Percentiles rank a stretch among this genome's conserved stretches.
phyloP scores from a whole-genome alignment of 2,329 filamentous ascomycete genomes.

The Albophoma yamanashiensis region DNA sequence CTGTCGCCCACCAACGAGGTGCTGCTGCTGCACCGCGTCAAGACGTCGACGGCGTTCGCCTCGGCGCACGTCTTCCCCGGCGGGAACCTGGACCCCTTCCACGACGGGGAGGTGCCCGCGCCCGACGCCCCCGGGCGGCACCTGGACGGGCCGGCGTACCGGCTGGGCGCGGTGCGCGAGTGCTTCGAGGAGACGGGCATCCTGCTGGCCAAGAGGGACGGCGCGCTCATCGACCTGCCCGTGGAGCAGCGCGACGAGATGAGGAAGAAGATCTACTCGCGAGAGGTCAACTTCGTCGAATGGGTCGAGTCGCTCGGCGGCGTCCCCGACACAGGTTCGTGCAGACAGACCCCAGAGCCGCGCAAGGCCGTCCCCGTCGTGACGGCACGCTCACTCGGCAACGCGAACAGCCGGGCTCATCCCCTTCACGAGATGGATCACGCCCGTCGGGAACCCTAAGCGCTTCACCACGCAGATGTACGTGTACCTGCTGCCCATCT shows the following conservation, averaged over 20 bases:
- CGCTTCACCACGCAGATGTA: constrained; percentile 97
- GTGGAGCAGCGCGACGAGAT: constrained; percentile 52
- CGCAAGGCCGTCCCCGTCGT: too few relatives aligned
- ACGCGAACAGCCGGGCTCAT: constrained; percentile 45
- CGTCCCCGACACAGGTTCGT: constrained; percentile 52
- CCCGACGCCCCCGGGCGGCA: constrained; percentile 47
- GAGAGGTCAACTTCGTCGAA: constrained; percentile 52
- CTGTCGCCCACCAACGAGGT: constrained; percentile 82
- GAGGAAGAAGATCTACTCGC: constrained; percentile 57
- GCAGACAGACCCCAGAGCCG: too few relatives aligned
- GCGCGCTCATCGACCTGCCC: constrained; percentile 49
- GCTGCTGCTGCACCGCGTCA: constrained; percentile 75
- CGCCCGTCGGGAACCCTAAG: constrained; percentile 59
- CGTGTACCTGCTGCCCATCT: constrained; percentile 67
- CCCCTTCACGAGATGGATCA: constrained; percentile 89
- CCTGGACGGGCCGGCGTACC: constrained; percentile 60
- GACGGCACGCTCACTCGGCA: neutral
- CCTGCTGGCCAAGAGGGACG: constrained; percentile 52
- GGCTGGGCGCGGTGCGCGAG: constrained; percentile 78
- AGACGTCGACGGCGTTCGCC: constrained; percentile 73
- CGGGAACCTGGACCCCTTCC: constrained; percentile 66
- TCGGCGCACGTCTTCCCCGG: constrained; percentile 95
- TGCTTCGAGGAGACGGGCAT: constrained; percentile 95
- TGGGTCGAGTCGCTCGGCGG: constrained; percentile 51
- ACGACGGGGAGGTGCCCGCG: constrained; percentile 54